phyloP scores from a whole-genome alignment of 352 stramenopile species.

The Nothophytophthora sp. region DNA sequence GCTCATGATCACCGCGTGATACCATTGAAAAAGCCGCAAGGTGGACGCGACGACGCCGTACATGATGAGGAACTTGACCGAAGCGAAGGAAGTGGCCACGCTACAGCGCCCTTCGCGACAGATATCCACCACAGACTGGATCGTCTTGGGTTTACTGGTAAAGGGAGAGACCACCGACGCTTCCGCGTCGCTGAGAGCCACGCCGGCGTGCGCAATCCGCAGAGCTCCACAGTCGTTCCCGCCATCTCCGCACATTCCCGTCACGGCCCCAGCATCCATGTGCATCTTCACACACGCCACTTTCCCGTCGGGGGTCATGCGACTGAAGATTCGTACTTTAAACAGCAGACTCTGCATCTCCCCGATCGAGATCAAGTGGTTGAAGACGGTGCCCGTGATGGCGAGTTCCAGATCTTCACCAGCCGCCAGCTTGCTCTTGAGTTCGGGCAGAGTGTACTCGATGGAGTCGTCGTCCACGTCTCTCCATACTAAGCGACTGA shows the following conservation, averaged over 20 bases:
- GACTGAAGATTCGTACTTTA: slow-evolving; percentile 51
- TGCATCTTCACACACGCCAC: slow-evolving; percentile 37
- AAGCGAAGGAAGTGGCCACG: slow-evolving; percentile 76
- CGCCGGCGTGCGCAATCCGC: slow-evolving; percentile 72
- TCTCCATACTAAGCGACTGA: slow-evolving; percentile 40
- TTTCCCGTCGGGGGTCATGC: slow-evolving; percentile 50
- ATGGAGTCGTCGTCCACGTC: slow-evolving; percentile 50
- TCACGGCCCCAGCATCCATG: slow-evolving; percentile 44
- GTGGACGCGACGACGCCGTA: slow-evolving; percentile 80
- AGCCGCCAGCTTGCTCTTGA: too few relatives aligned
- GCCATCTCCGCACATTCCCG: slow-evolving; percentile 57
- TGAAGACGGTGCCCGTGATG: slow-evolving; percentile 38
- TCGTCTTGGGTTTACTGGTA: slow-evolving; percentile 79
- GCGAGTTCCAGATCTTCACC: slow-evolving; percentile 40
- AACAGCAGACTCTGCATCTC: slow-evolving; percentile 39
- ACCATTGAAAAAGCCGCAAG: slow-evolving; percentile 66
- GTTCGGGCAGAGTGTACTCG: slow-evolving; percentile 28
- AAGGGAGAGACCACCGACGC: slow-evolving; percentile 85
- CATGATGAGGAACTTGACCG: slow-evolving; percentile 88
- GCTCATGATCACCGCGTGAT: slow-evolving; percentile 63
- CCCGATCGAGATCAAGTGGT: slow-evolving; percentile 24
- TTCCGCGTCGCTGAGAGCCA: slow-evolving; percentile 78
- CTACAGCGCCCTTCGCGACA: slow-evolving; percentile 81
- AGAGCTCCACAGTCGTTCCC: slow-evolving; percentile 85
- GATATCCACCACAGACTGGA: slow-evolving; percentile 78